These are phyloP conservation scores for Colletotrichum truncatum DNA, from an alignment of 2,329 filamentous ascomycete genomes.

Conservation along the genomic window DNA sequence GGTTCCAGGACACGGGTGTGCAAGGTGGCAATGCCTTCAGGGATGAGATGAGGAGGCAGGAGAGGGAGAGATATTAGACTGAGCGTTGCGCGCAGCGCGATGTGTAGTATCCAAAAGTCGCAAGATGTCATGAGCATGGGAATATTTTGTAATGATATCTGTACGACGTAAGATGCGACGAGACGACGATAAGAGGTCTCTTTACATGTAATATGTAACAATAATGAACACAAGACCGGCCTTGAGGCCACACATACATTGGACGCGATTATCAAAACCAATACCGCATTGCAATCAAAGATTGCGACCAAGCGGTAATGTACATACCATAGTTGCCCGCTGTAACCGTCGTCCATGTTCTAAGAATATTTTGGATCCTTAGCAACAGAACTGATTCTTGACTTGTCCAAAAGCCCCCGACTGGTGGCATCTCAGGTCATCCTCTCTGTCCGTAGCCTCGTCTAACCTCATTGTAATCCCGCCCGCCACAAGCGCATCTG, in stretches of 20 bases:
- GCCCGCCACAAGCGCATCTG: too few relatives aligned
- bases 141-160: not conserved
- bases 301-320: not conserved
- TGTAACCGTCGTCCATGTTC: too few relatives aligned
- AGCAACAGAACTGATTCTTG: too few relatives aligned
- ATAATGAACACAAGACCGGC: conserved; percentile 14
- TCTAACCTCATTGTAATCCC: too few relatives aligned
- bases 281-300: too few relatives aligned
- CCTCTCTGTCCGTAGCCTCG: too few relatives aligned
- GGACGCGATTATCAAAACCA: not conserved
- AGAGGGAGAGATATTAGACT: conserved; percentile 46
- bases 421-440: too few relatives aligned
- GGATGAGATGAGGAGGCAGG: conserved; percentile 59
- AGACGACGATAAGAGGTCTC: not conserved
- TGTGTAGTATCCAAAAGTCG: not conserved
- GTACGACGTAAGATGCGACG: not conserved
- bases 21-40: conserved; percentile 55
- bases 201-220: conserved; percentile 17
- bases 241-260: too few relatives aligned
- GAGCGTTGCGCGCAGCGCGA: not conserved
- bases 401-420: too few relatives aligned
- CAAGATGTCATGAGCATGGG: not conserved
- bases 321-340: too few relatives aligned
- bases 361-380: too few relatives aligned
- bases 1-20: conserved; percentile 46